phyloP scores from a whole-genome alignment of 2,329 filamentous ascomycete species.

The Fusarium sambucinum region DNA sequence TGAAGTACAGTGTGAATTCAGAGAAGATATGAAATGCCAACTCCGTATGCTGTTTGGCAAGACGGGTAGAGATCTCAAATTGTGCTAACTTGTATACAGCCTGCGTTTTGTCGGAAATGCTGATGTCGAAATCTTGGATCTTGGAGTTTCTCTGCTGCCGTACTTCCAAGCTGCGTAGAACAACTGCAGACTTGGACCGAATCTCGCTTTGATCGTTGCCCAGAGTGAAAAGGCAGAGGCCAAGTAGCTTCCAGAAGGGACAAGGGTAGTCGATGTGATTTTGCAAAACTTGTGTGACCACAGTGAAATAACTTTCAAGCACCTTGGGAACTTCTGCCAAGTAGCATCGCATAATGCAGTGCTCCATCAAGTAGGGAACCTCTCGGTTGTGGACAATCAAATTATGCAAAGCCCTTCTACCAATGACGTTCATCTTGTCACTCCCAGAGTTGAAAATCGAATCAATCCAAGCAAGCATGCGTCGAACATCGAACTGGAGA shows the following conservation, averaged over 20 bases:
- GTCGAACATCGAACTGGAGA: constrained; percentile 89
- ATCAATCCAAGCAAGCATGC: constrained; percentile 96
- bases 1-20: constrained; percentile 94
- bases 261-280: constrained; percentile 85
- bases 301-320: constrained; percentile 93
- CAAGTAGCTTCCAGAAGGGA: constrained; percentile 91
- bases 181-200: constrained; percentile 84
- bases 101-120: constrained; percentile 97
- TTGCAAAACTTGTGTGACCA: constrained; percentile 87
- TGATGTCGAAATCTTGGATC: constrained; percentile 97
- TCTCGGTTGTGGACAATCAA: constrained; percentile 91
- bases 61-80: constrained; percentile 92
- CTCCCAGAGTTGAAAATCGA: constrained; percentile 93
- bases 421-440: constrained; percentile 91
- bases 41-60: constrained; percentile 89
- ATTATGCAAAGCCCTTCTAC: constrained; percentile 87
- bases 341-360: constrained; percentile 94
- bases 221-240: constrained; percentile 89
- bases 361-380: constrained; percentile 84
- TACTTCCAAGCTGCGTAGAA: constrained; percentile 85
- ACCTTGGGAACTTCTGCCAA: constrained; percentile 83
- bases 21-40: constrained; percentile 95
- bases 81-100: constrained; percentile 98
- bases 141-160: constrained; percentile 84
- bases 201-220: constrained; percentile 93